Conservation (phyloP, 2,329 filamentous ascomycete genomes). For the Fusarium phyllophilum region DNA sequence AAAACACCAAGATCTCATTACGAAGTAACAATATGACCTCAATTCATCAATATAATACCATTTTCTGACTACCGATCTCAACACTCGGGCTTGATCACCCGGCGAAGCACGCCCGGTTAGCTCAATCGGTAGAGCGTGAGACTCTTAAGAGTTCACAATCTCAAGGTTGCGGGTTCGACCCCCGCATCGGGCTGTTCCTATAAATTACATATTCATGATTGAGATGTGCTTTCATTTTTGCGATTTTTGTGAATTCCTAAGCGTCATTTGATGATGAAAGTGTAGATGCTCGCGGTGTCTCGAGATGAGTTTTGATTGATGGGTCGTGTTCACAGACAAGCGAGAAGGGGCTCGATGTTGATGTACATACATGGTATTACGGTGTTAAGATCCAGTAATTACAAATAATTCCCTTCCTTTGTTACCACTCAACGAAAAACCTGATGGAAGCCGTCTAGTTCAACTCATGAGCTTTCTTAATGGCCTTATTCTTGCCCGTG, state of each 20-base stretch:
- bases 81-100: constrained; percentile 47
- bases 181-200: constrained; percentile 56
- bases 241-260: accelerated
- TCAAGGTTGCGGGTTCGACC: constrained; percentile 68
- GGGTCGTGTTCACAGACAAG: not conserved
- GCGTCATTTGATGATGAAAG: accelerated
- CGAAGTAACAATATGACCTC: accelerated
- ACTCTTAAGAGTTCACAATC: constrained; percentile 65
- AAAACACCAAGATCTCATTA: not conserved
- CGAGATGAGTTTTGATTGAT: not conserved
- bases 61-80: accelerated
- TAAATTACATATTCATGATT: constrained; percentile 30
- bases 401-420: not conserved
- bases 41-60: not conserved
- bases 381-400: not conserved
- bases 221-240: constrained; percentile 33
- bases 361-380: not conserved
- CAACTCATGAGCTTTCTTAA: constrained; percentile 55
- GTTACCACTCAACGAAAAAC: not conserved
- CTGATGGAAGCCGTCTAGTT: constrained; percentile 30
- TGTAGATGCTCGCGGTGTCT: accelerated
- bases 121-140: constrained; percentile 70
- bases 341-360: accelerated
- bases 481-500: constrained; percentile 54
- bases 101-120: constrained; percentile 58